Base-by-base conservation (phyloP, 2,329 filamentous ascomycete species). In the Ceratocystis destructans region DNA sequence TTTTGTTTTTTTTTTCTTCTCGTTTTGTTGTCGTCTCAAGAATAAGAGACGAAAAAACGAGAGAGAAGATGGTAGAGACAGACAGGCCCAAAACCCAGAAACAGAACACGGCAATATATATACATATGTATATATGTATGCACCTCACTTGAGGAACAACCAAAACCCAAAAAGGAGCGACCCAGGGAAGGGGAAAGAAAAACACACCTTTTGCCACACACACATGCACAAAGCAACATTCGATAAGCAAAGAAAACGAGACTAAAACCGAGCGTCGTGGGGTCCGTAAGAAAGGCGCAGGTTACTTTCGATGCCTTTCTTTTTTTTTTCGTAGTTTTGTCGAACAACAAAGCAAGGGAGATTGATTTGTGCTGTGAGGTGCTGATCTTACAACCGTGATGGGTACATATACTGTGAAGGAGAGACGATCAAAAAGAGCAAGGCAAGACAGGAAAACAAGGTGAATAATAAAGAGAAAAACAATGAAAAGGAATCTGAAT, bases 141-240 rank as follows among this genome's bases (percentile, higher is more conserved):
- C 48, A 41, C 48, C 48, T 53, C 20, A 25, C 25, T 48, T 44
- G 28, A 41, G 61, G 46, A 45, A 57, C 31, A 22, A 66, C 33
- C 41, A 63, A 59, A 33, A 12, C 41, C 53, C 41, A 53, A 33
- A 41, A 25, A 59, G 53, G 50, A 57, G n/a, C n/a, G 17, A 17
- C 17, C n/a, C 20, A 66, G 37, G 37, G 37, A 48, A 50, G 31
- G 22, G 25, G 41, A 22, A 53, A 57, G 28, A 7, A 37, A n/a
- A 5, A 53, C 62, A 28, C 45, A 67, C 62, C 62, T 61, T 62
- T 64, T 55, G 57, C 41, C 25, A 66, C 64, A 45, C 45, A 66
- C 25, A 44, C 48, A 53, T 7, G 15, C 48, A 53, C 20, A 28
- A 22, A 28, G n/a, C 8, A 25, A 53, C n/a, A n/a, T 22, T 20